A percentile compares a stretch with the other conserved stretches of the same genome.
Conservation (phyloP, 805 yeast genomes). For the Komagataella mondaviorum region DNA sequence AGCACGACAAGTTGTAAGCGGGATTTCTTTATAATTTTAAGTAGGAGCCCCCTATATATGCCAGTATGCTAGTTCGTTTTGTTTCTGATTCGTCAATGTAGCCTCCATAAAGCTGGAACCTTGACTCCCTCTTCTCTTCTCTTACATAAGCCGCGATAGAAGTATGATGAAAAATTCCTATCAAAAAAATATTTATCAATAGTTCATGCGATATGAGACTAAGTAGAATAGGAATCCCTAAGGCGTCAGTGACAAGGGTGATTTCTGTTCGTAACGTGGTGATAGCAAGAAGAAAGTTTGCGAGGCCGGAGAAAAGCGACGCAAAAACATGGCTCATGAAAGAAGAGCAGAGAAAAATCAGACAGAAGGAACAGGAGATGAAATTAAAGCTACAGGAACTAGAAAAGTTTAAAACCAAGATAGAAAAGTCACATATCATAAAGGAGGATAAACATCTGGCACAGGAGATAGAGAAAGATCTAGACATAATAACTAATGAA, state of each 20-base stretch:
- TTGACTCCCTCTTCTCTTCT: too few relatives aligned
- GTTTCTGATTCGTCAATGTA: not conserved
- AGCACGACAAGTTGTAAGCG: constrained; percentile 4
- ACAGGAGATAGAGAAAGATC: constrained; percentile 8
- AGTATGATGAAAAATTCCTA: not conserved
- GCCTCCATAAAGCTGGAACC: not conserved
- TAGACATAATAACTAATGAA: constrained; percentile 8
- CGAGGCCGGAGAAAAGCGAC: not conserved
- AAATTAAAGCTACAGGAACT: constrained; percentile 8
- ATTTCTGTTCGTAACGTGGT: not conserved
- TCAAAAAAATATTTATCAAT: not conserved
- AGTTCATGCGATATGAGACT: not conserved
- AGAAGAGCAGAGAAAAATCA: not conserved
- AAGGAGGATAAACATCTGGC: constrained; percentile 9
- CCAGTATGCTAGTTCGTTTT: not conserved
- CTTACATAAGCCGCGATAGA: not conserved
- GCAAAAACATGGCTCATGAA: constrained; percentile 1
- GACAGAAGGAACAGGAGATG: not conserved
- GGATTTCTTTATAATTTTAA: not conserved
- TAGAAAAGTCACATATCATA: constrained; percentile 11
- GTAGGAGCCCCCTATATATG: not conserved
- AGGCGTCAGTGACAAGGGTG: not conserved
- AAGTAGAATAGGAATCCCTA: not conserved
- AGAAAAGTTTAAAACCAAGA: constrained; percentile 14
- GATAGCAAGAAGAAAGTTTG: not conserved